Conservation (phyloP, 345 rosid genomes). For the Dimocarpus longan region DNA sequence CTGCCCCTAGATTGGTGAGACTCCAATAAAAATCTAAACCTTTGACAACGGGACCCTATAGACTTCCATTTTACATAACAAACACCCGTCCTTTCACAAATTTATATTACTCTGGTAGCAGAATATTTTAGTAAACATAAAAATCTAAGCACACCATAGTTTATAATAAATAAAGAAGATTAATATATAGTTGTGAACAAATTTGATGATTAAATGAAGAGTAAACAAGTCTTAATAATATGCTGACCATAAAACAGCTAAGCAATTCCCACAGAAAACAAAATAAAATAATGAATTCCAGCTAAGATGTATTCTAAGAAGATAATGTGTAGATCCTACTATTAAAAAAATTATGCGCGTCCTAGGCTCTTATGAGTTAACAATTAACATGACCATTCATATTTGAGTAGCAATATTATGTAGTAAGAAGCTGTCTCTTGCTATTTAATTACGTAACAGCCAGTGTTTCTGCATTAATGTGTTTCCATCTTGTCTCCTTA, state of each 20-base stretch:
- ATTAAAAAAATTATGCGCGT: background rate
- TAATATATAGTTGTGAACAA: background rate
- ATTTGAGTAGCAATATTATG: background rate
- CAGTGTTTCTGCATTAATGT: slow-evolving; percentile 19
- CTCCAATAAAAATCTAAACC: too few relatives aligned
- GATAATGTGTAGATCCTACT: background rate
- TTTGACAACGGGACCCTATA: too few relatives aligned
- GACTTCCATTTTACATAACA: too few relatives aligned
- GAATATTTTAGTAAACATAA: too few relatives aligned
- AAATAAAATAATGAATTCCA: slow-evolving; percentile 29
- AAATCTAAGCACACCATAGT: background rate
- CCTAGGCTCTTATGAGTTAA: slow-evolving; percentile 12
- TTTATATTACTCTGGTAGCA: too few relatives aligned
- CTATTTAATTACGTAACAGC: slow-evolving; percentile 5
- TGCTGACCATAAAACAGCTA: slow-evolving; percentile 7
- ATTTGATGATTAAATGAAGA: slow-evolving; percentile 7
- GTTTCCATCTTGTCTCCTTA: slow-evolving; percentile 26
- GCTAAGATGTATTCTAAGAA: slow-evolving; percentile 16
- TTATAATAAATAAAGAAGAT: background rate
- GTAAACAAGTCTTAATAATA: background rate
- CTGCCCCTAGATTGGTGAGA: too few relatives aligned
- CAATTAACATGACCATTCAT: background rate
- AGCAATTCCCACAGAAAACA: background rate
- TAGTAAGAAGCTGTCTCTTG: slow-evolving; percentile 13
- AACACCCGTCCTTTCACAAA: too few relatives aligned